Evolutionary conservation across 371 early-diverging fungal genomes (phyloP).

Genomic region (Haplosporangium sp.): DNA sequence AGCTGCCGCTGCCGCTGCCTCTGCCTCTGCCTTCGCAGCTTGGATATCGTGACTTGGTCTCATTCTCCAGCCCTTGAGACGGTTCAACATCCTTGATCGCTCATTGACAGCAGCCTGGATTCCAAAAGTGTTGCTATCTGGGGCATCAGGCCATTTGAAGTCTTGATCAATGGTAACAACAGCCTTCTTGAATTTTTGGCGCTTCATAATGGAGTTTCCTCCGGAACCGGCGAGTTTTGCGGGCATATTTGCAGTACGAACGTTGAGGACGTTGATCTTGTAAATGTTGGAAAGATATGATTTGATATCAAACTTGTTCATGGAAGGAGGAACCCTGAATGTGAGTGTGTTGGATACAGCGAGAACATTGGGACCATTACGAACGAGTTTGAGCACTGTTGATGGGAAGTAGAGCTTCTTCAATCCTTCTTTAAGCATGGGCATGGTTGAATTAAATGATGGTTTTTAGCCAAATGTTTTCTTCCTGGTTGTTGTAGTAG

Average conservation of each 20-base stretch:
- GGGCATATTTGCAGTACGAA: constrained; percentile 88
- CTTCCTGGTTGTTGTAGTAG: neutral
- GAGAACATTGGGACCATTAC: constrained; percentile 79
- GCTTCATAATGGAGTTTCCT: constrained; percentile 60
- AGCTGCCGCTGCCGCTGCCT: constrained; percentile 23
- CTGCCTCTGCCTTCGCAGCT: constrained; percentile 42
- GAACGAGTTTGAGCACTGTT: constrained; percentile 86
- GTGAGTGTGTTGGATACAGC: constrained; percentile 86
- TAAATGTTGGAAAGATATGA: constrained; percentile 91
- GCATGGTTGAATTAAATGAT: constrained; percentile 26
- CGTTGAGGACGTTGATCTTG: constrained; percentile 84
- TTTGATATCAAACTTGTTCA: constrained; percentile 95
- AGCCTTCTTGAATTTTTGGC: constrained; percentile 87
- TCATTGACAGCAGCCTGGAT: constrained; percentile 59
- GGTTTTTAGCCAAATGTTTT: neutral
- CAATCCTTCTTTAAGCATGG: constrained; percentile 61
- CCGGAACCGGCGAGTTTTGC: constrained; percentile 65
- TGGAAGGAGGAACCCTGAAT: constrained; percentile 90
- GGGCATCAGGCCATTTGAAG: constrained; percentile 84
- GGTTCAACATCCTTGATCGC: constrained; percentile 59
- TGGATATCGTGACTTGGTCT: constrained; percentile 57
- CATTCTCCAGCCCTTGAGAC: constrained; percentile 84
- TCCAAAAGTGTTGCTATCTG: constrained; percentile 72
- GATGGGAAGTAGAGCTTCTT: constrained; percentile 92
- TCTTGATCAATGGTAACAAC: constrained; percentile 90